Base-by-base conservation (phyloP, 2,329 filamentous ascomycete species). In the Pseudopithomyces chartarum region DNA sequence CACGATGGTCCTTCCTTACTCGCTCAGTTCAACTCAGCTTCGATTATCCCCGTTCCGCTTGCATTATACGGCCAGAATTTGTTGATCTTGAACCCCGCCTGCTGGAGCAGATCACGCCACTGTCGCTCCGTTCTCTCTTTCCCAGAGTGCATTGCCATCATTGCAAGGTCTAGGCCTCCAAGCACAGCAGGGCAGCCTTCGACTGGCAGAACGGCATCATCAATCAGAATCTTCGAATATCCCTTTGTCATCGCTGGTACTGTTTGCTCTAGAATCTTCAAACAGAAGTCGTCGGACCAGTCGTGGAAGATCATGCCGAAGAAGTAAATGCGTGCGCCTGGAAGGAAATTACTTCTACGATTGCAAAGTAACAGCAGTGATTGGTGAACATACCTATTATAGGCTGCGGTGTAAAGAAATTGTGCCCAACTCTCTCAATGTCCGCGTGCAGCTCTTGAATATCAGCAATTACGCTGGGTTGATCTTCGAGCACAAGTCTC, bases 401-500 rank as follows among this genome's bases (percentile, higher is more conserved):
- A 12, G 58, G 51, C 44, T 69, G 66, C 12, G 43, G 46, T 1
- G 32, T 54, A 47, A 64, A 66, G 59, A 68, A 69, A 38, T 68
- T 61, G n/a, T 68, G 60, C 15, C 32, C 53, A 26, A 62, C 47
- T 11, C 39, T 43, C 39, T 66, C 63, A 43, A 70, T 59, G 3
- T 43, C 42, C 22, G 12, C n/a, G 55, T 52, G 40, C 32, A 55
- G 38, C 38, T 51, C 39, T 6, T 56, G 56, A 15, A 65, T 55
- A 20, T 64, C 54, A 1, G 54, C 58, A 39, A 71, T 59, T 3
- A 63, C 64, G 12, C 49, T 36, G 4, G 64, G 59, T 6, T 66
- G 48, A 54, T 73, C 69, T 57, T 71, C 61, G 0, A 73, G 39
- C 2, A 74, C 49, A 7, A 73, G 33, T 45, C 57, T 48, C 1